Evolutionary conservation across 352 stramenopile genomes (phyloP), one percentile per base, ranked within the genome.

Genomic region (Globisporangium spiculum): DNA sequence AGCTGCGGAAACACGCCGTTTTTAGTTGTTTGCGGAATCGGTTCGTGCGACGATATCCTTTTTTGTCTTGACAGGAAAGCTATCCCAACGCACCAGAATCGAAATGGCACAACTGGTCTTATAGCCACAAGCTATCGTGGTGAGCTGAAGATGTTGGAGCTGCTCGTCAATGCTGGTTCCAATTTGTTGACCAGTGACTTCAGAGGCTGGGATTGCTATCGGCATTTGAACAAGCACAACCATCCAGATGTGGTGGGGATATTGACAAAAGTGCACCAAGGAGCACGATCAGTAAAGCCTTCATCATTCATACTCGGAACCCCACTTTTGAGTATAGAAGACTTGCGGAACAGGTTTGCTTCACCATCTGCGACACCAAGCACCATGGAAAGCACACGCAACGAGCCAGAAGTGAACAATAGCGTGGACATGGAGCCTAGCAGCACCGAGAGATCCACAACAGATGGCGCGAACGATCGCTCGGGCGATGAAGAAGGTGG

Each of bases 91-190:
- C 79, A 88, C 27, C 73, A 79, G 60, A 92, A 90, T 48, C 73
- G 79, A 3, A 30, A 75, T 3, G 84, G 82, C 0, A 26, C 79
- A 18, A 88, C 65, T 44, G 74, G 75, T 9, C 62, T 92, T 26
- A 89, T 89, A 69, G 57, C 69, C 10, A 79, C 75, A 10, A 79
- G 74, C 18, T 85, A 85, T 53, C 76, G 75, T 41, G 82, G 75
- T 22, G 70, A 89, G 44, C 24, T 50, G 1, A 44, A 61, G 8
- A 70, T 88, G 22, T 69, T 92, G 4, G 46, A 74, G 24, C 26
- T 88, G 18, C 65, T 92, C 24, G 58, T 86, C 7, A 60, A 71
- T 2, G 74, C 72, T 7, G 80, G 77, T 0, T 78, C 69, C 34
- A 72, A 67, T 46, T 58, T 88, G n/a, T 66, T 67, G 44, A 82